A percentile compares a stretch with the other conserved stretches of the same genome.
Conservation (phyloP, 192 early-diverging fungal species). For the Coemansia sp. region DNA sequence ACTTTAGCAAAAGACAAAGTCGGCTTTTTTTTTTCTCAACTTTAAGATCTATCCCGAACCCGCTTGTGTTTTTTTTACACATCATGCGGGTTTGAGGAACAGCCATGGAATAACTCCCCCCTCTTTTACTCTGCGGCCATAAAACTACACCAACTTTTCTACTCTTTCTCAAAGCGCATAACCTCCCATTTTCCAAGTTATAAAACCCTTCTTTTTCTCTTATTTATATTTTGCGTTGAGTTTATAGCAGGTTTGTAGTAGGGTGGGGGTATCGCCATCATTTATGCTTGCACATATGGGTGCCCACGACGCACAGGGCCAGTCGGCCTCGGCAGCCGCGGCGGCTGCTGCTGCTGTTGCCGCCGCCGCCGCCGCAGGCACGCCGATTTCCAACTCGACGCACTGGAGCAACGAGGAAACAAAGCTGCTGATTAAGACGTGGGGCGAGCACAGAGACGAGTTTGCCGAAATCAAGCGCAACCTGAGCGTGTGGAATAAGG, state of each 20-base stretch:
- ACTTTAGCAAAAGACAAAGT: background rate
- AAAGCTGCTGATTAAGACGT: conserved; percentile 43
- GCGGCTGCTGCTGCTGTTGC: conserved; percentile 33
- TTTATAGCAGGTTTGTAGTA: background rate
- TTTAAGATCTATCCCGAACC: background rate
- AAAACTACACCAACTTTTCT: conserved; percentile 3
- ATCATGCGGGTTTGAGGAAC: background rate
- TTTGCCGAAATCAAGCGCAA: conserved; percentile 57
- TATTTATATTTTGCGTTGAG: background rate
- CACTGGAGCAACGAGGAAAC: conserved; percentile 55
- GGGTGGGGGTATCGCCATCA: background rate
- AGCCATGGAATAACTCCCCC: conserved; percentile 5
- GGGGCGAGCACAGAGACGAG: conserved; percentile 51
- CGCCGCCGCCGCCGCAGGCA: conserved; percentile 16
- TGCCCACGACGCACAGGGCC: conserved; percentile 14
- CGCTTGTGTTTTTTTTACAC: background rate
- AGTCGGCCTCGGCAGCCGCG: conserved; percentile 21
- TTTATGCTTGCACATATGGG: conserved; percentile 24
- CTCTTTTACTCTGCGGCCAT: background rate
- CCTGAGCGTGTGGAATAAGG: conserved; percentile 54
- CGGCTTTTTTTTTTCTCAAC: background rate
- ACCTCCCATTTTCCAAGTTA: background rate
- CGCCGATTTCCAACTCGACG: conserved; percentile 45
- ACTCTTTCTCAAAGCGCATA: background rate
- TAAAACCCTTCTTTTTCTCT: background rate